Base-by-base conservation (phyloP, 2,329 filamentous ascomycete species). In the Cladosporium sp. region DNA sequence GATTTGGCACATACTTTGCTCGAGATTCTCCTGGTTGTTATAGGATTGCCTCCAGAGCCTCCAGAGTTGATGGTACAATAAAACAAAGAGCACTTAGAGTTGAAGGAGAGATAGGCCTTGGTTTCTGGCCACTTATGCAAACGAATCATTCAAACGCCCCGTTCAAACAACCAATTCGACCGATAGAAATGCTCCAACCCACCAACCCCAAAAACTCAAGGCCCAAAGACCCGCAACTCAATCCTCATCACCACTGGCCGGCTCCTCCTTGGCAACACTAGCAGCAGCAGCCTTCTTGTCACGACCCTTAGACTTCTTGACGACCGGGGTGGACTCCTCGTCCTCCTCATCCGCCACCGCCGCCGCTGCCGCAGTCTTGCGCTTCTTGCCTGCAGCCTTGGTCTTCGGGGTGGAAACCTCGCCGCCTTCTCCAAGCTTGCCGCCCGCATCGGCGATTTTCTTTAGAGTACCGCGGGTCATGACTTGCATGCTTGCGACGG, bases 371-470 rank as follows among this genome's bases (percentile, higher is more conserved):
- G 50, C 53, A 35, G 15, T 47, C 53, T 60, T 59, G 13, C 52
- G 49, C 53, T 58, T 58, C 51, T 51, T 56, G 38, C 49, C 48
- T 5, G 38, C 36, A 11, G 47, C 35, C 20, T 52, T 38, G 20
- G 30, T n/a, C 3, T 39, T 45, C 16, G 42, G 19, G 11, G 15
- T 41, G 15, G 43, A 32, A n/a, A 29, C 33, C 35, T 45, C 22
- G 30, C 11, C 35, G 13, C 38, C 53, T 3, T 30, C 52, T n/a
- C 50, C 54, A 18, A 45, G 40, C 36, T 57, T 56, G 35, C 48
- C 56, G 19, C 55, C 58, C n/a, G 57, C 58, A 7, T 55, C 54
- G 38, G 58, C 53, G 39, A 66, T 51, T 56, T 66, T 66, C 58
- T 59, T 64, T 27, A 60, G 33, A 9, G 46, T 38, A 42, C 58